A percentile compares a stretch with the other conserved stretches of the same genome.
Conservation (phyloP, 2,329 filamentous ascomycete genomes). For the Graphilbum ipis-grandicollis region DNA sequence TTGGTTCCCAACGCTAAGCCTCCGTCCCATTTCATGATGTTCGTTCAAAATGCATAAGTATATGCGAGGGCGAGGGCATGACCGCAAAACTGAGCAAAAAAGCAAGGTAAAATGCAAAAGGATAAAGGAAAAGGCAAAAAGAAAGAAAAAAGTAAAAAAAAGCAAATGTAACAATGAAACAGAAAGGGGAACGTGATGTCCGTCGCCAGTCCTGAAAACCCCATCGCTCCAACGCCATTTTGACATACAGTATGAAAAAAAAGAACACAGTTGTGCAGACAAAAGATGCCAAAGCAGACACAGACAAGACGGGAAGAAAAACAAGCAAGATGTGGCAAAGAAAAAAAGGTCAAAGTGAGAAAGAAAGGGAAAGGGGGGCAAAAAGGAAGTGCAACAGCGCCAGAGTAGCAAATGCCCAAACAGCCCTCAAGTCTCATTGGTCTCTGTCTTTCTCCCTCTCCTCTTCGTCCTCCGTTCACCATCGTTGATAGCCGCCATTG, state of each 20-base stretch:
- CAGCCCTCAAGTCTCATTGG: background rate
- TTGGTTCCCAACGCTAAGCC: background rate
- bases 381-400: too few relatives aligned
- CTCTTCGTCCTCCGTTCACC: conserved; percentile 26
- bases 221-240: too few relatives aligned
- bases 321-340: conserved; percentile 1
- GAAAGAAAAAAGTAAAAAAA: conserved; percentile 4
- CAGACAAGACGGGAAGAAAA: too few relatives aligned
- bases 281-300: too few relatives aligned
- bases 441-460: conserved; percentile 1
- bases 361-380: conserved; percentile 1
- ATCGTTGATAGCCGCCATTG: conserved; percentile 50
- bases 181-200: too few relatives aligned
- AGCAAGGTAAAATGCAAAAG: conserved; percentile 6
- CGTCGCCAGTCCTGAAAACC: too few relatives aligned
- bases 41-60: background rate
- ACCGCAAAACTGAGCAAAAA: conserved; percentile 1
- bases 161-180: conserved; percentile 1
- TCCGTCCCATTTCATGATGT: conserved; percentile 9
- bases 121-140: conserved; percentile 4
- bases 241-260: too few relatives aligned
- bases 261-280: too few relatives aligned
- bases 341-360: conserved; percentile 1
- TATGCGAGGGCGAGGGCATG: too few relatives aligned
- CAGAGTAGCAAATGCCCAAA: too few relatives aligned